Conservation (phyloP, 208 protist genomes). For the Leptomonas seymouri region DNA sequence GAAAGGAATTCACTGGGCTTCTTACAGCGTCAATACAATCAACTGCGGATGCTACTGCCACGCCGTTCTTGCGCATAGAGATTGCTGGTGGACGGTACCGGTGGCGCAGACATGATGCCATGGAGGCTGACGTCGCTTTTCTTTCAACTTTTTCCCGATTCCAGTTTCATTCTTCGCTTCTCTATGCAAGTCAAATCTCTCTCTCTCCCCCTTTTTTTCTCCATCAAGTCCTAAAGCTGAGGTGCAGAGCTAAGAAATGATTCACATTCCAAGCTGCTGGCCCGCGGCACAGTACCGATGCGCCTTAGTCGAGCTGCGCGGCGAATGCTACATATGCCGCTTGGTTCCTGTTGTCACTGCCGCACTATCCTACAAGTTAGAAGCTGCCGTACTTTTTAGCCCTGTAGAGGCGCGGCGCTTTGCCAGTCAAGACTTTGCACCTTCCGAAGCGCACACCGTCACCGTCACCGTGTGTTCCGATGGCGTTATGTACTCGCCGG, state of each 20-base stretch:
- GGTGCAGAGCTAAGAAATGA: constrained; percentile 27
- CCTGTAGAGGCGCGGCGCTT: constrained; percentile 31
- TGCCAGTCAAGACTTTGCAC: constrained; percentile 54
- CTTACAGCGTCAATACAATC: no score
- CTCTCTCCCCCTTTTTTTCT: background rate
- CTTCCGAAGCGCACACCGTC: constrained; percentile 40
- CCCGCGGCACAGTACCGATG: constrained; percentile 37
- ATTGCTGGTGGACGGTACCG: no score
- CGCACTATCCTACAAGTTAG: constrained; percentile 19
- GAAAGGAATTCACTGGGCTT: no score
- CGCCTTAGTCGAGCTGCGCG: constrained; percentile 50
- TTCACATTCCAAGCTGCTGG: constrained; percentile 59
- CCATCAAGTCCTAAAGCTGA: background rate
- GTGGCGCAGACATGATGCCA: no score
- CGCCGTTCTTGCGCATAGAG: no score
- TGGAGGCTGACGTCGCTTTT: no score
- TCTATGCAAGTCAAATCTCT: no score
- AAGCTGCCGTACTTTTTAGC: constrained; percentile 24
- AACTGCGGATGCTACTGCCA: no score
- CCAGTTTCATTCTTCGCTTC: no score
- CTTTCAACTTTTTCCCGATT: no score
- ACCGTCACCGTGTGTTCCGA: background rate
- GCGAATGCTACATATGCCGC: constrained; percentile 35
- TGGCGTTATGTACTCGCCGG: constrained; percentile 15
- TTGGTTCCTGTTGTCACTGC: constrained; percentile 32